phyloP scores from a whole-genome alignment of 345 rosid genomes.

The Psidium friedrichsthalianum region DNA sequence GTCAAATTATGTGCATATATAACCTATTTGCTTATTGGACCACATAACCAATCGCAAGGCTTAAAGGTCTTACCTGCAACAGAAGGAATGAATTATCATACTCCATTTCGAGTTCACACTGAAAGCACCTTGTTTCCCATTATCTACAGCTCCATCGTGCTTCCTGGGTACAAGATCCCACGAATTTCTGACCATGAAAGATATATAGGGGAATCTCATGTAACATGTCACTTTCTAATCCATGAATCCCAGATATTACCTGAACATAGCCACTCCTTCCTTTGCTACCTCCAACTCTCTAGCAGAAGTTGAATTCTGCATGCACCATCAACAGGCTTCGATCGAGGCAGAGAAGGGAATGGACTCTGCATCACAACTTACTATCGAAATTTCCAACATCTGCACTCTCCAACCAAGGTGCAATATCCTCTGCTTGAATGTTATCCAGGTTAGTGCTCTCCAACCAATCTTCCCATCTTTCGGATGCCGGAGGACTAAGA shows the following conservation, averaged over 20 bases:
- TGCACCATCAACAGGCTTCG: conserved; percentile 30
- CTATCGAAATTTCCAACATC: conserved; percentile 32
- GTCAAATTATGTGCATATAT: background rate
- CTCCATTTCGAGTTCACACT: conserved; percentile 41
- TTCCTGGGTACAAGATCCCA: conserved; percentile 34
- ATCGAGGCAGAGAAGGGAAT: conserved; percentile 14
- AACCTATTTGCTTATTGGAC: background rate
- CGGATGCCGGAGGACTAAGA: conserved; percentile 43
- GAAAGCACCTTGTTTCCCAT: conserved; percentile 54
- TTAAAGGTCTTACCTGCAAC: conserved; percentile 45
- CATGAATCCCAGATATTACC: background rate
- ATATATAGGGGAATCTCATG: background rate
- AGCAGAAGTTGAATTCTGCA: conserved; percentile 21
- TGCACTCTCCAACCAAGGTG: conserved; percentile 38
- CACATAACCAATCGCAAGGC: background rate
- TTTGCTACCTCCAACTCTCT: conserved; percentile 42
- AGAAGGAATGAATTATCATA: conserved; percentile 28
- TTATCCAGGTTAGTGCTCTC: conserved; percentile 51
- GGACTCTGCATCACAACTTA: conserved; percentile 24
- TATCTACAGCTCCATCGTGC: conserved; percentile 44
- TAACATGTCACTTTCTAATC: background rate
- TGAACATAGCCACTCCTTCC: conserved; percentile 39
- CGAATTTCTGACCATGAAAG: conserved; percentile 36
- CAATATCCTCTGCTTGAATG: conserved; percentile 45
- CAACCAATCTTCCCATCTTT: conserved; percentile 80